These are phyloP conservation scores for Lolium multiflorum DNA, from an alignment of 176 grass and related monocot species.

Conservation along the genomic window DNA sequence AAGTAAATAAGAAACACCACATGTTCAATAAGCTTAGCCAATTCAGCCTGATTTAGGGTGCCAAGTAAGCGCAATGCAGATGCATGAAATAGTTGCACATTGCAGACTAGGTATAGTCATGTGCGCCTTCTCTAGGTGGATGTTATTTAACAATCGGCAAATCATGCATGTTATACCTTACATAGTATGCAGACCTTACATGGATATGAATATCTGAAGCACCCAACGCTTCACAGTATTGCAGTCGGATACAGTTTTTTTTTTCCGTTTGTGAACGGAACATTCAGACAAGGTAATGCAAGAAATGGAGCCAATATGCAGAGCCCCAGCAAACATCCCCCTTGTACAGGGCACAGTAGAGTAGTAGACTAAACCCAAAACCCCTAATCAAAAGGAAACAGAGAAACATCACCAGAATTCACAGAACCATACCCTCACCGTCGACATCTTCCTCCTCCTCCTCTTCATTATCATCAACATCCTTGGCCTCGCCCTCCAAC, in stretches of 20 bases:
- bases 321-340: not conserved
- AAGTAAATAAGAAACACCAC: not conserved
- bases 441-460: slow-evolving; percentile 12
- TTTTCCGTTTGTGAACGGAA: no score
- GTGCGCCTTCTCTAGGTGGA: not conserved
- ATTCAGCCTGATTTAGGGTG: not conserved
- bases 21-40: not conserved
- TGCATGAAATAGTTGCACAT: not conserved
- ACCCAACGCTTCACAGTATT: no score
- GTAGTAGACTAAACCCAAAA: not conserved
- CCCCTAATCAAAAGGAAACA: not conserved
- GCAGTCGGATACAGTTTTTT: no score
- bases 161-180: not conserved
- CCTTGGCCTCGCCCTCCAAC: slow-evolving; percentile 11
- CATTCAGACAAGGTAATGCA: not conserved
- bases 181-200: not conserved
- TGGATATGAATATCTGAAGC: slow-evolving; percentile 1
- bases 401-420: not conserved
- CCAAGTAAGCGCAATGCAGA: not conserved
- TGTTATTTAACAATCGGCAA: not conserved
- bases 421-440: not conserved
- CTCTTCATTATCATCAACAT: not conserved
- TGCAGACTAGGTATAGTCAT: not conserved
- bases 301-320: not conserved
- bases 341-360: not conserved